phyloP scores from a whole-genome alignment of 1,139 yeast genomes.

The Lodderomyces theae region DNA sequence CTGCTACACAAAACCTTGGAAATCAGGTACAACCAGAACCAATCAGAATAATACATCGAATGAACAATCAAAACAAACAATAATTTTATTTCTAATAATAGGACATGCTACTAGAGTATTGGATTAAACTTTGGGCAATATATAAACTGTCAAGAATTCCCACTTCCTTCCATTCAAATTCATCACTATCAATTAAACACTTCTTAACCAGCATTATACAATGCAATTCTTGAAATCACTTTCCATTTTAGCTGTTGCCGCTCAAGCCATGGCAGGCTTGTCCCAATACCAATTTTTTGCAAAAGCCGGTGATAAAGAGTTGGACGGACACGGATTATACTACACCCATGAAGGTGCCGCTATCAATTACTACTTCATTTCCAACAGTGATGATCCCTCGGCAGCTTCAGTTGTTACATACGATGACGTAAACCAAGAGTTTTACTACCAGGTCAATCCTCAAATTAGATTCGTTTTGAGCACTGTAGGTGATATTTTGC shows the following conservation, averaged over 20 bases:
- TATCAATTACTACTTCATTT: constrained; percentile 42
- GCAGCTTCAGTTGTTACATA: constrained; percentile 30
- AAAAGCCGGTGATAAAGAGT: constrained; percentile 20
- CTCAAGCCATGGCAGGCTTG: constrained; percentile 23
- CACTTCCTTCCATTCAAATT: not conserved
- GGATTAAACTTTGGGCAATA: not conserved
- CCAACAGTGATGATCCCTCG: not conserved
- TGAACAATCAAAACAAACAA: not conserved
- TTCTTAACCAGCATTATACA: not conserved
- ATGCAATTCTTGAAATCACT: constrained; percentile 17
- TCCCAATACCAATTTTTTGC: constrained; percentile 18
- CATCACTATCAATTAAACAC: not conserved
- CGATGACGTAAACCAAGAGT: constrained; percentile 25
- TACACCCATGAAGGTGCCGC: constrained; percentile 57
- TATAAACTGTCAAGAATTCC: not conserved
- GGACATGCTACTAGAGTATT: not conserved
- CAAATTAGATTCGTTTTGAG: not conserved
- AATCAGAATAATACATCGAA: too few relatives aligned
- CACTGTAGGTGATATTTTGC: constrained; percentile 9
- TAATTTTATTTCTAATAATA: not conserved
- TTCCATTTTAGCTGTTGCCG: constrained; percentile 17
- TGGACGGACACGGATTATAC: constrained; percentile 29
- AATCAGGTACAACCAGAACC: not conserved
- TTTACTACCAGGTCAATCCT: constrained; percentile 5
- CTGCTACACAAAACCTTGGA: constrained; percentile 1